Base-by-base conservation (phyloP, 805 yeast genomes). In the Helenozyma rhizophorensis region DNA sequence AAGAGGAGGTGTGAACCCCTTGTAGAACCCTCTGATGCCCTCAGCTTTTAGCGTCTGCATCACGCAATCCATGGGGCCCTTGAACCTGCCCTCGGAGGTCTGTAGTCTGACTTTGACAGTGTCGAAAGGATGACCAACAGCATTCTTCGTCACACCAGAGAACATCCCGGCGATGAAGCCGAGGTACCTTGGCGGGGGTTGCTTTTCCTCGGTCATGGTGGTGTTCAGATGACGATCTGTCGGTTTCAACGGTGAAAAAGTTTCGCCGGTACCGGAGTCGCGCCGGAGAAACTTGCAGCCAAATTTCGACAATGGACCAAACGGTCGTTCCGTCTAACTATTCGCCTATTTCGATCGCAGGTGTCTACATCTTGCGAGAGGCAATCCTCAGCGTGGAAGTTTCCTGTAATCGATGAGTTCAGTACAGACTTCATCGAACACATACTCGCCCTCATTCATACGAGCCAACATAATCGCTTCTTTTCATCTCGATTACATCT, bases 81-180 rank as follows among this genome's bases (percentile, higher is more conserved):
- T 78, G 65, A 85, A 86, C 30, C 79, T 64, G 10, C 70, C 70
- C 22, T 50, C 52, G 1, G 75, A 70, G 7, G 87, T 78, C 50
- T 87, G 96, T 33, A 87, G 64, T 34, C 96, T 67, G 12, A 87
- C 96, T 51, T 87, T 87, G 43, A 88, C 79, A 1, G 96, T 84
- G 56, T 88, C 96, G 47, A 88, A 85, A 9, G 96, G 96, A 56
- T 87, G 96, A 2, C 96, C 96, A 8, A 88, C 96, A 1, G 82
- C 78, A 47, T 88, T 83, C 54, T 88, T 88, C 48, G 85, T 82
- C 15, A 85, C 76, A 14, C 96, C 97, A 0, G 90, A 80, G 51
- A 83, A 83, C 50, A 83, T 77, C 6, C 96, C 97, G 2, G 96
- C 95, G 14, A 86, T 73, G 51, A 87, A 88, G 14, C 96, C 96